These are phyloP conservation scores for Venturia asperata DNA, from an alignment of 2,329 filamentous ascomycete species.

Conservation along the genomic window DNA sequence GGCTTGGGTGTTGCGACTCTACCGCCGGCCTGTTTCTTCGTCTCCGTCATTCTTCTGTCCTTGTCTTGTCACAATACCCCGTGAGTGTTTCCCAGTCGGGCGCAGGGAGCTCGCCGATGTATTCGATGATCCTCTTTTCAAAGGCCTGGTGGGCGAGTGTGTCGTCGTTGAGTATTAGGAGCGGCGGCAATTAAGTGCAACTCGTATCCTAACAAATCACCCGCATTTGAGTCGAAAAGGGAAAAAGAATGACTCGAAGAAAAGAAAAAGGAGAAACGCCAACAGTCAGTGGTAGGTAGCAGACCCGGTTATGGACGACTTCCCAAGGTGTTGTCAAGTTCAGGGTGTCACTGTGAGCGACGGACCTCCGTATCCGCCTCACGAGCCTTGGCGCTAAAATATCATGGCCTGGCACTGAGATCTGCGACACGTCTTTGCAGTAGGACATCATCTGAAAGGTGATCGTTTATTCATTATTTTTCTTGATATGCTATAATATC, in stretches of 20 bases:
- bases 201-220: conserved; percentile 2
- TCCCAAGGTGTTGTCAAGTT: conserved; percentile 3
- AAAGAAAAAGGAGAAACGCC: conserved; percentile 7
- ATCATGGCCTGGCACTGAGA: not conserved
- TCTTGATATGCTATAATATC: not conserved
- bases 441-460: not conserved
- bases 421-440: not conserved
- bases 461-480: not conserved
- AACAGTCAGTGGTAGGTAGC: not conserved
- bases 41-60: conserved; percentile 45
- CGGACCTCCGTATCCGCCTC: not conserved
- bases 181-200: conserved; percentile 13
- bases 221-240: not conserved
- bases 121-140: conserved; percentile 10
- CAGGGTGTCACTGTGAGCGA: not conserved
- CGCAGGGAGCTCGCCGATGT: not conserved
- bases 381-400: not conserved
- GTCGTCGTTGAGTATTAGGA: not conserved
- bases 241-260: conserved; percentile 12
- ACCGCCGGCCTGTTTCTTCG: conserved; percentile 48
- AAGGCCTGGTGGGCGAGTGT: conserved; percentile 15
- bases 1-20: conserved; percentile 49
- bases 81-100: not conserved
- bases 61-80: not conserved
- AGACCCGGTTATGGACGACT: not conserved